Percentiles rank a stretch among this genome's conserved stretches.
These are phyloP conservation scores for Penicillium sp. DNA, from an alignment of 2,329 filamentous ascomycete species.

Conservation along the genomic window DNA sequence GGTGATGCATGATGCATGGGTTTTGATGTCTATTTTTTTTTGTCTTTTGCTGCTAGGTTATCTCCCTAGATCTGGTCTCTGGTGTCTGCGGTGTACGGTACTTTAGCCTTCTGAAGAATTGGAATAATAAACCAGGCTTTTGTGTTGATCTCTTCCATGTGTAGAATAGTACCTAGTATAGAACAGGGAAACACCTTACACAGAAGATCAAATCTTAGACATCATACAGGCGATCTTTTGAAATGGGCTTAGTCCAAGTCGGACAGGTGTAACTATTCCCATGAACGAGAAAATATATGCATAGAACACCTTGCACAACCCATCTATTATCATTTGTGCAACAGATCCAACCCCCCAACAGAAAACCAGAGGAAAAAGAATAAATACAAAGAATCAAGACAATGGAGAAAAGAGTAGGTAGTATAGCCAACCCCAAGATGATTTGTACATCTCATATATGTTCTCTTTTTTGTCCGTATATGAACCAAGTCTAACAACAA, in stretches of 20 bases:
- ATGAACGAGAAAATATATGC: neutral
- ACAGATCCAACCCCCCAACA: neutral
- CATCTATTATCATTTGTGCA: neutral
- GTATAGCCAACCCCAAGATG: neutral
- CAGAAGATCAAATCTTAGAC: neutral
- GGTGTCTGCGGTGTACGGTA: constrained; percentile 23
- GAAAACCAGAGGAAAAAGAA: neutral
- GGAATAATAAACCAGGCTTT: constrained; percentile 6
- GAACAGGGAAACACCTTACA: neutral
- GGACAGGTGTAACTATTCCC: neutral
- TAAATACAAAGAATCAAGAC: neutral
- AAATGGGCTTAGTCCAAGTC: neutral
- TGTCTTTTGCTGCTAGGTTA: constrained; percentile 1
- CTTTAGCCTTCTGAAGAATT: constrained; percentile 13
- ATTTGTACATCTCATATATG: neutral
- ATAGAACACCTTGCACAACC: neutral
- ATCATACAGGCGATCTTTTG: neutral
- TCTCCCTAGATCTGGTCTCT: constrained; percentile 14
- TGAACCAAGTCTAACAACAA: neutral
- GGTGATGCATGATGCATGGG: constrained; percentile 19
- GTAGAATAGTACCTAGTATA: neutral
- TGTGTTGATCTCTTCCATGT: neutral
- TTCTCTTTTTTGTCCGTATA: neutral
- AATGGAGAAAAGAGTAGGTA: neutral
- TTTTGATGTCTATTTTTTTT: neutral